Evolutionary conservation across 768 basidiomycete species (phyloP).

Genomic region (Amanita thiersii): DNA sequence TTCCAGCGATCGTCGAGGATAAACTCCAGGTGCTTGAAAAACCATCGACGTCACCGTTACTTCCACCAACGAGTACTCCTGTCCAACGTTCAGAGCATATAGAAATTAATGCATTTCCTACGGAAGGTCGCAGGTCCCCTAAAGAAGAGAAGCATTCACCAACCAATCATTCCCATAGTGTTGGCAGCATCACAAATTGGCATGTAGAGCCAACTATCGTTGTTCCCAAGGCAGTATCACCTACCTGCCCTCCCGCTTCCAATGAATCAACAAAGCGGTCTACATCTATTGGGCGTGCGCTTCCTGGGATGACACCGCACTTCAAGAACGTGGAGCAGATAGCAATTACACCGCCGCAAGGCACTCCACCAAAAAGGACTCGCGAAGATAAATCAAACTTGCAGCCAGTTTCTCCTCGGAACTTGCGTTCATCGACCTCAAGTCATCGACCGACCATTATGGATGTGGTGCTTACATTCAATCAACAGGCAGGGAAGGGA

Average conservation of each 20-base stretch:
- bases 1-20: too few species aligned
- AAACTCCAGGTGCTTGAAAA: too few species aligned
- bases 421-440: conserved; percentile 55
- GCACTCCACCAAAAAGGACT: conserved; percentile 2
- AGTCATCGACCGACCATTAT: conserved; percentile 67
- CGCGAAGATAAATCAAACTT: conserved; percentile 16
- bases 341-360: neutral
- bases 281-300: conserved; percentile 21
- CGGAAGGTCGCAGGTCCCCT: neutral
- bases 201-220: neutral
- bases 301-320: conserved; percentile 29
- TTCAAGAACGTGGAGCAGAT: conserved; percentile 5
- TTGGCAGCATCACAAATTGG: neutral
- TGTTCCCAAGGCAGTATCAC: neutral
- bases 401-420: conserved; percentile 29
- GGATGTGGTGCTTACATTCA: conserved; percentile 66
- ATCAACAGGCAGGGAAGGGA: conserved; percentile 16
- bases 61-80: neutral
- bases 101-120: neutral
- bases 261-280: conserved; percentile 2
- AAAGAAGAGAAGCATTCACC: neutral
- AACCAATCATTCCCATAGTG: neutral
- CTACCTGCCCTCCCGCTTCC: neutral
- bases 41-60: too few species aligned
- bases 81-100: neutral